phyloP scores from a whole-genome alignment of 192 early-diverging fungal species.

The Umbelopsis sp. region DNA sequence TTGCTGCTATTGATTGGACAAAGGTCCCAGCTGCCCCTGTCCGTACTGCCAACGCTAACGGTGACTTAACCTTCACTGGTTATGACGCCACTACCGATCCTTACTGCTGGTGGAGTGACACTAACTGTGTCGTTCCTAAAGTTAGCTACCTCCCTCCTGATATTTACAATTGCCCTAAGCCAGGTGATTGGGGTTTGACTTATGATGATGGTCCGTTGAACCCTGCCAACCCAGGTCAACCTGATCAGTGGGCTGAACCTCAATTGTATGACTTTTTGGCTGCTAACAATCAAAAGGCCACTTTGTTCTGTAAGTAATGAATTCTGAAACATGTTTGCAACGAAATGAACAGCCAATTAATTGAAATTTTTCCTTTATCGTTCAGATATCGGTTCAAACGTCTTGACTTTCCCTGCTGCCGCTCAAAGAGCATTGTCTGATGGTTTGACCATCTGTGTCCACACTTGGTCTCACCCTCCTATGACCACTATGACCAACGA shows the following conservation, averaged over 20 bases:
- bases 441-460: conserved; percentile 64
- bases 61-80: conserved; percentile 36
- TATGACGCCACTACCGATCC: conserved; percentile 25
- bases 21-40: conserved; percentile 31
- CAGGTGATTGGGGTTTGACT: conserved; percentile 33
- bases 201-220: conserved; percentile 44
- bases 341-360: not conserved
- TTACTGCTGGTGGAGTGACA: conserved; percentile 42
- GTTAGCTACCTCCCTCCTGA: conserved; percentile 30
- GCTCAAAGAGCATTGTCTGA: conserved; percentile 33
- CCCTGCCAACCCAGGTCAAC: conserved; percentile 20
- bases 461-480: conserved; percentile 62
- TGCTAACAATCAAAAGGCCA: conserved; percentile 43
- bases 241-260: conserved; percentile 32
- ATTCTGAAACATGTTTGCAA: too few relatives aligned
- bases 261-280: conserved; percentile 44
- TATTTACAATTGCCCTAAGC: conserved; percentile 34
- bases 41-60: conserved; percentile 28
- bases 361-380: not conserved
- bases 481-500: conserved; percentile 55
- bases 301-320: conserved; percentile 42
- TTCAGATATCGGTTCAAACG: conserved; percentile 41
- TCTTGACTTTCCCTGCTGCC: conserved; percentile 35
- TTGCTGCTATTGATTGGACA: conserved; percentile 39
- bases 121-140: conserved; percentile 32